Percentiles rank a stretch among this genome's conserved stretches.
These are phyloP conservation scores for Dioszegia aurantiaca DNA, from an alignment of 768 basidiomycete genomes.

Conservation along the genomic window DNA sequence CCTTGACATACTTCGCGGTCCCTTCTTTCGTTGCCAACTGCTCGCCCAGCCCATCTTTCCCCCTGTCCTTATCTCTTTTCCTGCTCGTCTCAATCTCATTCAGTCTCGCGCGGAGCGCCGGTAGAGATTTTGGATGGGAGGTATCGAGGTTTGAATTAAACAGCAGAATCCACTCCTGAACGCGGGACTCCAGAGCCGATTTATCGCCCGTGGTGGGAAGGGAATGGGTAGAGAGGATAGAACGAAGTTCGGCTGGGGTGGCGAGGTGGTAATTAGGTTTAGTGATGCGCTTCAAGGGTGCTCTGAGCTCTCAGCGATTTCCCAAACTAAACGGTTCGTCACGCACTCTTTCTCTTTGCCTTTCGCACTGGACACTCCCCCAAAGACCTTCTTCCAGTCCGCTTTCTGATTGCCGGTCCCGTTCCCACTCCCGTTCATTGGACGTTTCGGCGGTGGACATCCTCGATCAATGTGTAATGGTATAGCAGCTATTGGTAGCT, in stretches of 20 bases:
- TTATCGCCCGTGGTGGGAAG: slow-evolving; percentile 44
- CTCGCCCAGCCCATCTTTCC: slow-evolving; percentile 30
- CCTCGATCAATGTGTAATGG: slow-evolving; percentile 67
- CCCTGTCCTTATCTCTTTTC: slow-evolving; percentile 43
- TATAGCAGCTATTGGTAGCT: slow-evolving; percentile 57
- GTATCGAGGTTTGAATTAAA: slow-evolving; percentile 52
- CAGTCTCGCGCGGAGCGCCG: slow-evolving; percentile 38
- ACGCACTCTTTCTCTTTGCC: slow-evolving; percentile 28
- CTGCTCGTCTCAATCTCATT: slow-evolving; percentile 30
- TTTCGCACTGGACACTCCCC: slow-evolving; percentile 25
- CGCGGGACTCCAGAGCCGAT: slow-evolving; percentile 24
- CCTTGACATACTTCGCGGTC: slow-evolving; percentile 31
- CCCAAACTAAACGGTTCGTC: too few relatives aligned
- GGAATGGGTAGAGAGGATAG: slow-evolving; percentile 34
- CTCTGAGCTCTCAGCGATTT: slow-evolving; percentile 14
- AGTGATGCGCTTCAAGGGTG: slow-evolving; percentile 38
- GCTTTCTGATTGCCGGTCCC: slow-evolving; percentile 38
- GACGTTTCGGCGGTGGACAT: slow-evolving; percentile 53
- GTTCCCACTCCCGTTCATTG: slow-evolving; percentile 2
- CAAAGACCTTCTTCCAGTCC: slow-evolving; percentile 48
- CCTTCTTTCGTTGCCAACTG: slow-evolving; percentile 31
- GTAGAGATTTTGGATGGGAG: slow-evolving; percentile 41
- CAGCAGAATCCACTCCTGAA: slow-evolving; percentile 50
- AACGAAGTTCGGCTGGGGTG: slow-evolving; percentile 38
- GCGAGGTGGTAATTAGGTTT: slow-evolving; percentile 49